Percentiles rank a stretch among this genome's conserved stretches.
Conservation (phyloP, 192 early-diverging fungal species). For the Podila epicladia region DNA sequence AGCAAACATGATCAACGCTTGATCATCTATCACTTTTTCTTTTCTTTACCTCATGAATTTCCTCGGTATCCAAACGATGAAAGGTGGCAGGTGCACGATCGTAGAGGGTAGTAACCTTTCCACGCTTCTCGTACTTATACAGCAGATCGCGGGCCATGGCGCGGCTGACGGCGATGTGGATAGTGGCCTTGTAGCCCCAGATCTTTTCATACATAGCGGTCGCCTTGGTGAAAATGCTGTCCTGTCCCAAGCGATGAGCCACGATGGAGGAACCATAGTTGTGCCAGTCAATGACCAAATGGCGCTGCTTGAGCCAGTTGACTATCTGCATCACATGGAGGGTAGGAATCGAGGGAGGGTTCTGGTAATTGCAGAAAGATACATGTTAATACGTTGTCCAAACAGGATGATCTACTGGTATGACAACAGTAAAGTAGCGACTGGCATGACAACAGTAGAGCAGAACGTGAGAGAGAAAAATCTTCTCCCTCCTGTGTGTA, state of each 20-base stretch:
- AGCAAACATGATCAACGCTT: neutral
- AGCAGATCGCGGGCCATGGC: constrained; percentile 79
- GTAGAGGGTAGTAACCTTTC: constrained; percentile 78
- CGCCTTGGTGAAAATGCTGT: constrained; percentile 49
- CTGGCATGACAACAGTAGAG: too few species aligned
- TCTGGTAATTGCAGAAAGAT: constrained; percentile 59
- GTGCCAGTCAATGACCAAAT: constrained; percentile 96
- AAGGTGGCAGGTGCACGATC: constrained; percentile 89
- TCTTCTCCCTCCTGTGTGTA: too few species aligned
- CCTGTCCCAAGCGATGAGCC: constrained; percentile 69
- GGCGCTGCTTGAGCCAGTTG: constrained; percentile 68
- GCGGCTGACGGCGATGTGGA: constrained; percentile 88
- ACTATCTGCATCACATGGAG: constrained; percentile 79
- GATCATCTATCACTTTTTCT: neutral
- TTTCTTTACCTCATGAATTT: constrained; percentile 71
- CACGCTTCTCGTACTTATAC: constrained; percentile 68
- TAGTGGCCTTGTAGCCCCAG: constrained; percentile 73
- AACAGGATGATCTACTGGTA: too few species aligned
- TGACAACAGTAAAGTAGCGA: too few species aligned
- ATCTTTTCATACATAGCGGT: constrained; percentile 64
- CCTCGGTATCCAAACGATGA: constrained; percentile 61
- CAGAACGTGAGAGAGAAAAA: too few species aligned
- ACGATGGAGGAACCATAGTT: constrained; percentile 95
- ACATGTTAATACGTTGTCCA: too few species aligned
- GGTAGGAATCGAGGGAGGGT: constrained; percentile 95